Conservation (phyloP, 2,329 filamentous ascomycete genomes). For the Biscogniauxia marginata region DNA sequence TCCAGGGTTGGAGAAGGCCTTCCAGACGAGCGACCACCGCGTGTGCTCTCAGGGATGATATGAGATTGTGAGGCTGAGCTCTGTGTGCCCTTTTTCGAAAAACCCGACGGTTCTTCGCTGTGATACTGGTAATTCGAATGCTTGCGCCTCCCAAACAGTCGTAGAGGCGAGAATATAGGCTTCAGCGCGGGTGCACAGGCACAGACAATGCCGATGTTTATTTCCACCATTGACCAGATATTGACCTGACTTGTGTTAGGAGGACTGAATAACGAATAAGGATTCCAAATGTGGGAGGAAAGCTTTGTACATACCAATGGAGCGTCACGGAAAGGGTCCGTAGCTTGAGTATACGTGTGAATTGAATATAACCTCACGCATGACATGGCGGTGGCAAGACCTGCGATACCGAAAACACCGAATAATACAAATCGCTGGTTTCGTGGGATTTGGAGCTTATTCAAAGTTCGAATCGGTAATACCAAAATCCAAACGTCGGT, state of each 20-base stretch:
- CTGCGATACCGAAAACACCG: slow-evolving; percentile 42
- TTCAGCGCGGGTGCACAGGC: slow-evolving; percentile 50
- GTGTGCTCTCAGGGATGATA: slow-evolving; percentile 3
- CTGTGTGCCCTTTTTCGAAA: slow-evolving; percentile 13
- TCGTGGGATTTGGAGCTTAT: slow-evolving; percentile 45
- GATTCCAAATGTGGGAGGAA: neutral
- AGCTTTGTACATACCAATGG: slow-evolving; percentile 20
- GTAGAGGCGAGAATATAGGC: slow-evolving; percentile 41
- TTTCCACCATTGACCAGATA: slow-evolving; percentile 47
- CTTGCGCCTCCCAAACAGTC: slow-evolving; percentile 20
- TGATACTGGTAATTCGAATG: slow-evolving; percentile 18
- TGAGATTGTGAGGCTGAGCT: slow-evolving; percentile 20
- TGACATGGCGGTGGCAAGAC: slow-evolving; percentile 37
- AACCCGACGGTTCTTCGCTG: slow-evolving; percentile 5
- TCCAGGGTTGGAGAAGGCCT: neutral
- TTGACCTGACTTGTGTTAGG: slow-evolving; percentile 26
- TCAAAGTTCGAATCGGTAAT: slow-evolving; percentile 44
- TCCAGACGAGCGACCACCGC: neutral
- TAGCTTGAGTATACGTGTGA: slow-evolving; percentile 35
- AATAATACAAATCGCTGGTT: slow-evolving; percentile 51
- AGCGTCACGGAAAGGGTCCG: slow-evolving; percentile 36
- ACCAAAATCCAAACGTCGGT: slow-evolving; percentile 46
- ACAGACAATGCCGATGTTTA: slow-evolving; percentile 49
- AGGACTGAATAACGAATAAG: neutral
- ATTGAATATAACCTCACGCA: slow-evolving; percentile 41